Conservation (phyloP, 2,329 filamentous ascomycete genomes). For the Aspergillus quadricinctus region DNA sequence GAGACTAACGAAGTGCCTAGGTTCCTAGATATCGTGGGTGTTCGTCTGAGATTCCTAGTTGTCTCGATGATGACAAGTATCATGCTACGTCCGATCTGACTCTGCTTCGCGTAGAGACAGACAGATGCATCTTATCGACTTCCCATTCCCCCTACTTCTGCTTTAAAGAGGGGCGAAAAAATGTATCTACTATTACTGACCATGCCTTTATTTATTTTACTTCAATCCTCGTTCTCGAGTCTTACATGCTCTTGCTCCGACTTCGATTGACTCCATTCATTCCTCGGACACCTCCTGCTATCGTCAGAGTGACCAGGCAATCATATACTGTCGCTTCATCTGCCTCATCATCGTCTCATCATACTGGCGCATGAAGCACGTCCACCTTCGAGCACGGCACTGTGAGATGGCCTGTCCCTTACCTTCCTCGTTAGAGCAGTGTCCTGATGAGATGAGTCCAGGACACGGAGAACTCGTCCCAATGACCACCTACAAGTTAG, state of each 20-base stretch:
- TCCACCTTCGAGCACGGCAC: background rate
- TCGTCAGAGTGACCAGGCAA: background rate
- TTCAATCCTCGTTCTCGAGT: background rate
- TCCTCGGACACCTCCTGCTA: background rate
- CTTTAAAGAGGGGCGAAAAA: background rate
- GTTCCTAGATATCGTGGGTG: background rate
- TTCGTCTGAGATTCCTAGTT: background rate
- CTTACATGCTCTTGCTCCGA: background rate
- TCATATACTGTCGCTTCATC: background rate
- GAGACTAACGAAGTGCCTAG: background rate
- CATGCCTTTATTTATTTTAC: background rate
- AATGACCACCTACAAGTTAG: conserved; percentile 32
- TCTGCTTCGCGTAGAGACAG: background rate
- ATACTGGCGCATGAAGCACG: background rate
- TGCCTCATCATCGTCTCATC: background rate
- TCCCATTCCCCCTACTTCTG: background rate
- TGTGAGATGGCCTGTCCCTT: background rate
- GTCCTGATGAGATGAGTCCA: background rate
- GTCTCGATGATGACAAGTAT: background rate
- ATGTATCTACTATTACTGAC: background rate
- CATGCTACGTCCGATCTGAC: background rate
- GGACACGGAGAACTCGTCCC: conserved; percentile 4
- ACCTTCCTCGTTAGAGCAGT: background rate
- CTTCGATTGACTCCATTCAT: background rate
- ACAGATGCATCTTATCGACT: background rate